These are phyloP conservation scores for Chionographis japonica DNA, from an alignment of 106 monocot genomes.

Conservation along the genomic window DNA sequence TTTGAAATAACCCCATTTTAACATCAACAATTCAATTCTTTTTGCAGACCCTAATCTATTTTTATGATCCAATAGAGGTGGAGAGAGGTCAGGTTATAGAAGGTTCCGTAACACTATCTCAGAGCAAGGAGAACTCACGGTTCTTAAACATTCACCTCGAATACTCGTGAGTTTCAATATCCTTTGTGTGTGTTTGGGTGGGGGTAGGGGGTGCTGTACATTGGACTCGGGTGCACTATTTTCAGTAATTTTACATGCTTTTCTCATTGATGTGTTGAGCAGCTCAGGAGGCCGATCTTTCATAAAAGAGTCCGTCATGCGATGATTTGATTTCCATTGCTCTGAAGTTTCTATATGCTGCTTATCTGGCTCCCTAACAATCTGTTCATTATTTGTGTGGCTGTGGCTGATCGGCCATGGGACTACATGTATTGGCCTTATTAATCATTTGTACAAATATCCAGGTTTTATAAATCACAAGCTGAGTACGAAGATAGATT, in stretches of 20 bases:
- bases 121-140: constrained; percentile 57
- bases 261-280: not conserved
- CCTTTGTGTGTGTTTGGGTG: not conserved
- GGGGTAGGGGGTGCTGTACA: not conserved
- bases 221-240: not conserved
- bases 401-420: too few species aligned
- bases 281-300: constrained; percentile 40
- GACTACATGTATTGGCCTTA: too few species aligned
- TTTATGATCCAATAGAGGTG: constrained; percentile 68
- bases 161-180: constrained; percentile 39
- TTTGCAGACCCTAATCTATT: constrained; percentile 65
- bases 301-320: constrained; percentile 39
- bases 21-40: not conserved
- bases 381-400: too few species aligned
- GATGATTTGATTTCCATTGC: constrained; percentile 10
- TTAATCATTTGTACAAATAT: too few species aligned
- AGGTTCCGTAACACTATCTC: constrained; percentile 57
- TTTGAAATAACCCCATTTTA: too few species aligned
- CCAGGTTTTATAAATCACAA: too few species aligned
- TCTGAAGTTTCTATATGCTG: too few species aligned
- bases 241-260: not conserved
- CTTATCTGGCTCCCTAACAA: too few species aligned
- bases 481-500: too few species aligned
- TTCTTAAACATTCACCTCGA: constrained; percentile 66
- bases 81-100: constrained; percentile 63